Conservation (phyloP, 495 filamentous ascomycete species). For the Pseudevernia furfuracea region DNA sequence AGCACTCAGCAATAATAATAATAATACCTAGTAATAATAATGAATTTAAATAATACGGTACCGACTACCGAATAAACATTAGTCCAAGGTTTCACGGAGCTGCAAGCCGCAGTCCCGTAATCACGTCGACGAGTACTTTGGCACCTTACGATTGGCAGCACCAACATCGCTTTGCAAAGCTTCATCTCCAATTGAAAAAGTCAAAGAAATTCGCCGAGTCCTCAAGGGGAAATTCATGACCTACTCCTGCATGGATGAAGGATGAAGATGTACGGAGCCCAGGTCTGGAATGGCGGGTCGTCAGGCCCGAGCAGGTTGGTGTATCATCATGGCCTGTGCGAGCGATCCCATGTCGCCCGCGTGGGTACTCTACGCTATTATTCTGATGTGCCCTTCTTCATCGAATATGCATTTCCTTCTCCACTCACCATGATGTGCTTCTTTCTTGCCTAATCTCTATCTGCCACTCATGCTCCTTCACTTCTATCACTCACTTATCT, state of each 20-base stretch:
- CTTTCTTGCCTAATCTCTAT: background rate
- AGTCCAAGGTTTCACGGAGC: background rate
- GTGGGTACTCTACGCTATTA: background rate
- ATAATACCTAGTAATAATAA: too few relatives aligned
- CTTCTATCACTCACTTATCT: background rate
- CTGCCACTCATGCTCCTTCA: too few relatives aligned
- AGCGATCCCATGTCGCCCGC: background rate
- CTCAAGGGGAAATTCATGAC: background rate
- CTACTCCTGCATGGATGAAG: background rate
- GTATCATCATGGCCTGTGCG: slow-evolving; percentile 4
- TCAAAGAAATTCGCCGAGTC: background rate
- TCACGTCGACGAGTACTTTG: background rate
- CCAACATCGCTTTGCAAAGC: background rate
- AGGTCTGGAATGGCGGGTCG: background rate
- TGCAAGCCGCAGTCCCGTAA: background rate
- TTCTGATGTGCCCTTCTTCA: background rate
- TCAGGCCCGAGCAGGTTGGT: slow-evolving; percentile 5
- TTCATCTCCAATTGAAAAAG: background rate
- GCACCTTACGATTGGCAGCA: background rate
- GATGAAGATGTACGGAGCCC: background rate
- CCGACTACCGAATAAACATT: too few relatives aligned
- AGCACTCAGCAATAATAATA: too few relatives aligned
- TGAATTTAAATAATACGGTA: too few relatives aligned
- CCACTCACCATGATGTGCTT: background rate
- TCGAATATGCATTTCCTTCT: background rate